phyloP scores from a whole-genome alignment of 1,284 basidiomycete genomes.

The Athelia sp. region DNA sequence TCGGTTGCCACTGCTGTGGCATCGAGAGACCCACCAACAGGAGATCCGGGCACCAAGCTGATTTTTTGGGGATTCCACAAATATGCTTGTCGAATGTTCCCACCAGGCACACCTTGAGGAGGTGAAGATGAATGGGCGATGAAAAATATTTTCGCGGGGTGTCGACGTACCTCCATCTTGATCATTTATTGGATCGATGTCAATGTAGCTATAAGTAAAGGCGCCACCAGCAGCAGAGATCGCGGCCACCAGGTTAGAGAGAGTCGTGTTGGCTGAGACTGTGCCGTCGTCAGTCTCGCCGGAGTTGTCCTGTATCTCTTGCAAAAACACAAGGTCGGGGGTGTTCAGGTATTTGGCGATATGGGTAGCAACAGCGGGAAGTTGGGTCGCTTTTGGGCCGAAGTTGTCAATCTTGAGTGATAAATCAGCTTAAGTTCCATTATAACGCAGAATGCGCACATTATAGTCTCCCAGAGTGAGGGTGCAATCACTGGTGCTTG shows the following conservation, averaged over 20 bases:
- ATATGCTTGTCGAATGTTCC: background rate
- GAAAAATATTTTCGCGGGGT: too few relatives aligned
- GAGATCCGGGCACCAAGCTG: constrained; percentile 42
- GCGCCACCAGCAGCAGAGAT: constrained; percentile 41
- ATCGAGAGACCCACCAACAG: constrained; percentile 44
- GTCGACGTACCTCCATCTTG: constrained; percentile 49
- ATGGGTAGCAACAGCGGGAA: constrained; percentile 48
- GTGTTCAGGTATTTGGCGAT: constrained; percentile 46
- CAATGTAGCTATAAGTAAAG: constrained; percentile 40
- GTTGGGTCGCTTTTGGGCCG: constrained; percentile 43
- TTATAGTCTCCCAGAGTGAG: constrained; percentile 64
- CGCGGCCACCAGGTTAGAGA: constrained; percentile 43
- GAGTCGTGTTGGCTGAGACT: constrained; percentile 49
- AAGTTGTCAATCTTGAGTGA: constrained; percentile 50
- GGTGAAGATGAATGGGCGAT: too few relatives aligned
- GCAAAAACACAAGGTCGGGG: constrained; percentile 60
- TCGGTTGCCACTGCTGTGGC: constrained; percentile 32
- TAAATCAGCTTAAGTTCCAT: background rate
- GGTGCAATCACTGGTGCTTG: constrained; percentile 33
- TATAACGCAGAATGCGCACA: constrained; percentile 21
- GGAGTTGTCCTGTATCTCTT: constrained; percentile 65
- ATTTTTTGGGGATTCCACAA: constrained; percentile 44
- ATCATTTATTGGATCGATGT: constrained; percentile 48
- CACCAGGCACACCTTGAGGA: background rate
- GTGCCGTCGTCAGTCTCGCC: constrained; percentile 52